Evolutionary conservation across 768 basidiomycete genomes (phyloP), one percentile per base, ranked within the genome.

Genomic region (Rhodotorula taiwanensis): DNA sequence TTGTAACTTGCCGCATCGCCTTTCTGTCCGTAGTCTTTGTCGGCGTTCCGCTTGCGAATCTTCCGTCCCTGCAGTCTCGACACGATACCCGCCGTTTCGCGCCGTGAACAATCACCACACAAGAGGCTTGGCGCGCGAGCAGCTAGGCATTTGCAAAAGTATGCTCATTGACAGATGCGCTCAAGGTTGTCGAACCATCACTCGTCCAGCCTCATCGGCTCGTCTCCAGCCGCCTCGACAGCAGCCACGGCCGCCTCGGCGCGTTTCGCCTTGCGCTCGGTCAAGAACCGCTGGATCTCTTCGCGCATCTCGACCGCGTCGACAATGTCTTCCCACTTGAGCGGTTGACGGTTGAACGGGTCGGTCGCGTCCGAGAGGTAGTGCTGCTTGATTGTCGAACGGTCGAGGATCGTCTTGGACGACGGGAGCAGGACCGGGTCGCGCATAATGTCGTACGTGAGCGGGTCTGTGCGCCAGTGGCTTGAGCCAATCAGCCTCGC

Each of bases 381-480:
- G 75, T 95, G 92, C 1, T 91, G 87, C 72, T 94, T 94, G 79
- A 99, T 98, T 4, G 93, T 97, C 3, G 87, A 80, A 28, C 88
- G 83, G 75, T 99, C 95, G 47, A 99, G 75, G 39, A 88, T 81
- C 0, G 83, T 78, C 56, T 79, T 80, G 4, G 93, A 97, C 0
- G 87, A 84, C 0, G 95, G 95, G 36, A 99, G 76, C 34, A 83
- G 82, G 60, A 98, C 93, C 5, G 95, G 95, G 75, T 99, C 91
- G 58, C 84, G 85, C 95, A 99, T 99, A 57, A 99, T 74, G 7
- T 88, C 87, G 72, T 82, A 86, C 84, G 93, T 89, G 67, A 95
- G 79, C 2, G 89, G 90, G 75, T 93, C 91, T 93, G 68, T 13
- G 57, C n/a, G n/a, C n/a, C n/a, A n/a, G n/a, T n/a, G n/a, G n/a